Evolutionary conservation across 2,329 filamentous ascomycete genomes (phyloP).

Genomic region (Apiospora marii): DNA sequence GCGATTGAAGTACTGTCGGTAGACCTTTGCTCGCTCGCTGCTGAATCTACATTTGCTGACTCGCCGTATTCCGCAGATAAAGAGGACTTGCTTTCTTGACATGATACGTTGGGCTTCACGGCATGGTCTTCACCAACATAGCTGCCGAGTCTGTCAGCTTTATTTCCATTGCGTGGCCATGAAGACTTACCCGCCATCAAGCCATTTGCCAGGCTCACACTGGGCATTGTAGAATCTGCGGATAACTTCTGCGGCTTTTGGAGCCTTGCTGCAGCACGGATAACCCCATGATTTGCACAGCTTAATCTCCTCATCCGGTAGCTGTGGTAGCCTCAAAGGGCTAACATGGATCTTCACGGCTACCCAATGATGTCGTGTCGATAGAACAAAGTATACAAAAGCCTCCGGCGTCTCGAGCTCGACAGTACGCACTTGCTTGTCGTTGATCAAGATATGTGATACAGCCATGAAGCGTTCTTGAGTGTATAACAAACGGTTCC

Average conservation of each 20-base stretch:
- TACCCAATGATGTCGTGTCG: background rate
- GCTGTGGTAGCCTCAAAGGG: background rate
- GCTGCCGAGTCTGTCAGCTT: background rate
- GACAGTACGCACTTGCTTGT: background rate
- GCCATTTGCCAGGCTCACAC: background rate
- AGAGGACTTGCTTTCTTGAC: background rate
- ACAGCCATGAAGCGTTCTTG: background rate
- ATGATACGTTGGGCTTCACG: background rate
- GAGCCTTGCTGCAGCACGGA: background rate
- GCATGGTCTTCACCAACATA: background rate
- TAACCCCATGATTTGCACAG: background rate
- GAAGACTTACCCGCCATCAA: background rate
- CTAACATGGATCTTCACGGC: background rate
- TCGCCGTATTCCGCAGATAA: background rate
- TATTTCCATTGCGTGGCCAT: background rate
- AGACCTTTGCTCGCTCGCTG: background rate
- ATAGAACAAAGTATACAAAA: background rate
- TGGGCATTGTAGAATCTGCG: background rate
- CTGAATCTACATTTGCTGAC: background rate
- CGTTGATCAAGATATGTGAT: background rate
- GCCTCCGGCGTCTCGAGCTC: constrained; percentile 1
- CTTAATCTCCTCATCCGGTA: background rate
- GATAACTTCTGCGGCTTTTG: background rate
- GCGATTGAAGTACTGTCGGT: background rate
- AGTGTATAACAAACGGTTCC: background rate